phyloP scores from a whole-genome alignment of 2,329 filamentous ascomycete species.

The Diaporthe capsici region DNA sequence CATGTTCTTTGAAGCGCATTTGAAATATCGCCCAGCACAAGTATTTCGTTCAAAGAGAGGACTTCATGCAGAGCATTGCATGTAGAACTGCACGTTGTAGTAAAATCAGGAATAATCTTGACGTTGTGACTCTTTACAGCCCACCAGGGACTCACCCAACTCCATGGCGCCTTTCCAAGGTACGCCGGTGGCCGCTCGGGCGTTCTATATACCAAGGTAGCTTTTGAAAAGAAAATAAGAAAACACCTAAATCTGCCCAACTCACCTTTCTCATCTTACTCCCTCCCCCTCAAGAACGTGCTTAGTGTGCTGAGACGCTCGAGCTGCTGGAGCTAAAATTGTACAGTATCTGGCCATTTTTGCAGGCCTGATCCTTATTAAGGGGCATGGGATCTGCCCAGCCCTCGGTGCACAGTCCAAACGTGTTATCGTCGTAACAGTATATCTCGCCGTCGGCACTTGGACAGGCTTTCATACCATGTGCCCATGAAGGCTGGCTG shows the following conservation, averaged over 20 bases:
- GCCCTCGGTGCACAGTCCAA: not conserved
- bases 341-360: conserved; percentile 6
- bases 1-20: not conserved
- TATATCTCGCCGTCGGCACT: not conserved
- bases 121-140: not conserved
- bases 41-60: not conserved
- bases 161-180: not conserved
- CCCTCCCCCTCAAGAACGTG: no score
- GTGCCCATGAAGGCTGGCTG: not conserved
- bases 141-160: not conserved
- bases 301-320: not conserved
- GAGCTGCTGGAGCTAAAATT: not conserved
- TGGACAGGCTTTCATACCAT: not conserved
- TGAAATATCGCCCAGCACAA: not conserved
- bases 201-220: not conserved
- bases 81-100: not conserved
- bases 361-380: not conserved
- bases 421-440: not conserved
- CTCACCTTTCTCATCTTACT: not conserved
- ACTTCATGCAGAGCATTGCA: not conserved
- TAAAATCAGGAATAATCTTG: no score
- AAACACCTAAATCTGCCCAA: not conserved
- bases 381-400: not conserved
- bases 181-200: not conserved
- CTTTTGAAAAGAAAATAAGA: not conserved